A percentile compares a stretch with the other conserved stretches of the same genome.
These are phyloP conservation scores for Backusella psychrophila DNA, from an alignment of 192 early-diverging fungal genomes.

Conservation along the genomic window DNA sequence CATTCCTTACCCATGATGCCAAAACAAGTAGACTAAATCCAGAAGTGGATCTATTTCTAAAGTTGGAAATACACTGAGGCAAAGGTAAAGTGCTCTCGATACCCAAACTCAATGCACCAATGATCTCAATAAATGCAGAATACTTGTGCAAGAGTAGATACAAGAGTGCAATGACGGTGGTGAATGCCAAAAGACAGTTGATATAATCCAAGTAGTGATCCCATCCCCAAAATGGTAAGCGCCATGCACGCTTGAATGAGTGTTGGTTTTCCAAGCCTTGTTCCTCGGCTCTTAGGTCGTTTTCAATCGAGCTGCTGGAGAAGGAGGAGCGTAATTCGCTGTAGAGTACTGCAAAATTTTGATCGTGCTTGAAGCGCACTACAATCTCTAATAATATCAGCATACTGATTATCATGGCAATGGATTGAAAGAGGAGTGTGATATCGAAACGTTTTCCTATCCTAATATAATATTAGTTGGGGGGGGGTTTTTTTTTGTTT, in stretches of 20 bases:
- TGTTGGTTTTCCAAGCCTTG: background rate
- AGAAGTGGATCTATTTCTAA: slow-evolving; percentile 38
- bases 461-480: slow-evolving; percentile 15
- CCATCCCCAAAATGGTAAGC: slow-evolving; percentile 42
- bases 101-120: slow-evolving; percentile 43
- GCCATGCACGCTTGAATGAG: background rate
- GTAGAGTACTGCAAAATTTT: background rate
- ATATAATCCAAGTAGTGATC: slow-evolving; percentile 38
- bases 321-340: background rate
- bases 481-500: background rate
- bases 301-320: background rate
- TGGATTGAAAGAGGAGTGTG: slow-evolving; percentile 51
- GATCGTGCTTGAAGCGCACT: slow-evolving; percentile 38
- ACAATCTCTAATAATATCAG: slow-evolving; percentile 48
- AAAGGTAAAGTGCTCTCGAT: slow-evolving; percentile 60
- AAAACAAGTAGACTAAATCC: slow-evolving; percentile 46
- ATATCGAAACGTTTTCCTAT: slow-evolving; percentile 47
- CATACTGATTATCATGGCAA: slow-evolving; percentile 52
- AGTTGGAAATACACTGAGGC: slow-evolving; percentile 53
- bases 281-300: slow-evolving; percentile 17
- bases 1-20: slow-evolving; percentile 30
- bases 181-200: slow-evolving; percentile 30
- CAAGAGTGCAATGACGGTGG: slow-evolving; percentile 18
- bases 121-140: slow-evolving; percentile 32
- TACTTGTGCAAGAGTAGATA: slow-evolving; percentile 29